A percentile compares a stretch with the other conserved stretches of the same genome.
Evolutionary conservation across 768 basidiomycete species (phyloP).

Genomic region (Tulasnella sp.): DNA sequence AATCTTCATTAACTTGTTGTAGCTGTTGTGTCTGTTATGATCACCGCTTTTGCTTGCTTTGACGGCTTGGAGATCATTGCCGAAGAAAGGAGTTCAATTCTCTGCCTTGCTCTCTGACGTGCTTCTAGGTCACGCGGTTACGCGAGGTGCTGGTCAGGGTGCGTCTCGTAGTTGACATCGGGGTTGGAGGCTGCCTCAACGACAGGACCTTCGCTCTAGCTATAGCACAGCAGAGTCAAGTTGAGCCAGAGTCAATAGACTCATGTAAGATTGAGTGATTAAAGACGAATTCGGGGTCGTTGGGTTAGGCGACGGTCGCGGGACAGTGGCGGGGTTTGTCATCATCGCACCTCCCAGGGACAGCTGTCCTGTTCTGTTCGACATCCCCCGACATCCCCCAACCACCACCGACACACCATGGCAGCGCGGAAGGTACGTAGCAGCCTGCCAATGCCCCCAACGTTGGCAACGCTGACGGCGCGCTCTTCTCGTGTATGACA

Average conservation of each 20-base stretch:
- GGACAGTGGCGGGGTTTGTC: not conserved
- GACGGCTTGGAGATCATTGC: not conserved
- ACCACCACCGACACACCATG: constrained; percentile 5
- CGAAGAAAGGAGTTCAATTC: not conserved
- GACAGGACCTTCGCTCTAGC: too few species aligned
- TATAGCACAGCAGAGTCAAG: not conserved
- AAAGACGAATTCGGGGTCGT: not conserved
- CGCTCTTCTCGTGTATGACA: not conserved
- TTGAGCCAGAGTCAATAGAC: not conserved
- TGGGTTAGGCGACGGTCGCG: not conserved
- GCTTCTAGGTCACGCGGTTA: not conserved
- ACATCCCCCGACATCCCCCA: not conserved
- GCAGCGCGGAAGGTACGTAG: constrained; percentile 8
- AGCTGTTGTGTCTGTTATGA: not conserved
- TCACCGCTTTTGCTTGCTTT: not conserved
- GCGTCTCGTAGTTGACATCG: too few species aligned
- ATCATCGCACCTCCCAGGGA: not conserved
- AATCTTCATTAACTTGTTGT: not conserved
- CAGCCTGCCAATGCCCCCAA: not conserved
- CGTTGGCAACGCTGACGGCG: not conserved
- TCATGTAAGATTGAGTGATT: not conserved
- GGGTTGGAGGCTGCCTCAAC: too few species aligned
- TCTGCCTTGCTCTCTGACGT: not conserved
- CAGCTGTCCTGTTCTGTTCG: not conserved
- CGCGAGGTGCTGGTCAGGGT: not conserved